Base-by-base conservation (phyloP, 768 basidiomycete genomes). In the Leccinum uliginosum region DNA sequence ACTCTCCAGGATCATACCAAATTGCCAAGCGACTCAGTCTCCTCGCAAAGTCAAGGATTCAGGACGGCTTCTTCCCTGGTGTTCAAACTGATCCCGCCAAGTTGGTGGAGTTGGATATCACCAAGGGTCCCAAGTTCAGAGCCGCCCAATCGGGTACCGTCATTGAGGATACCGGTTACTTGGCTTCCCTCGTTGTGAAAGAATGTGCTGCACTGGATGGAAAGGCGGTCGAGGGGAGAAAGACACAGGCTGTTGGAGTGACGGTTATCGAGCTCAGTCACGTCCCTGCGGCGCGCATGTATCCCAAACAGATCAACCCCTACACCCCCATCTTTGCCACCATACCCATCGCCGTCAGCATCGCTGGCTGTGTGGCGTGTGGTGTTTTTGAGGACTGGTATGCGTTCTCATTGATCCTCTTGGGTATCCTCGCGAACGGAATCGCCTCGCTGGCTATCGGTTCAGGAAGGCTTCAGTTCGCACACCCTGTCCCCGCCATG, bases 1-100 rank as follows among this genome's bases (percentile, higher is more conserved):
- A 76, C 38, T 61, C 75, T 11, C 74, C 74, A 3, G 74, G 74
- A 14, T 72, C 74, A 11, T 74, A 72, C 53, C 56, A 60, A 23
- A 66, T 76, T 9, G 75, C 71, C 9, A 75, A 65, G 54, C 64
- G 67, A 38, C 75, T 71, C 8, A 68, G 66, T 7, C 62, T 64
- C 38, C 71, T 74, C 9, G 70, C 73, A 27, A 67, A 62, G 24
- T 70, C 71, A n/a, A 65, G 58, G 40, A 63, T 75, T 43, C 74
- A 73, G 57, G 66, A 69, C 32, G 71, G 69, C 10, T 62, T 74
- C 26, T 74, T 68, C 50, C 74, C 74, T 0, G 73, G 74, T 3
- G 61, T 67, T 26, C 66, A 69, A 24, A 65, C 65, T 3, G 67
- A 74, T 55, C 71, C 74, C 15, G 64, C 68, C 35, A 63, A 64